phyloP scores from a whole-genome alignment of 2,329 filamentous ascomycete genomes.

The Phyllosticta citrichinensis region DNA sequence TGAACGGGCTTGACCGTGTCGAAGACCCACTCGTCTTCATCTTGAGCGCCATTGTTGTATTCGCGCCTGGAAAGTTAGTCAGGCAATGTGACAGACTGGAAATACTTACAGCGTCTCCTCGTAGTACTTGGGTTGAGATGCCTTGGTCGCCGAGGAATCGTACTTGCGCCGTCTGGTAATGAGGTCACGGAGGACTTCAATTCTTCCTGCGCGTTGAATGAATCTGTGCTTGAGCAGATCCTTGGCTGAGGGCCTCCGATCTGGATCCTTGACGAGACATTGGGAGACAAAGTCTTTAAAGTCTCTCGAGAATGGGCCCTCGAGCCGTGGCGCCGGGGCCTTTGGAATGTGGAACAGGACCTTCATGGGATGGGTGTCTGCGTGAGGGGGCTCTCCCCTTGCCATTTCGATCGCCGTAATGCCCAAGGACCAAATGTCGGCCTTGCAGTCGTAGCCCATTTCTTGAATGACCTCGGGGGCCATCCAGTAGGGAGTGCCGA shows the following conservation, averaged over 20 bases:
- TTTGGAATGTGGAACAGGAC: conserved; percentile 94
- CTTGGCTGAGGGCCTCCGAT: conserved; percentile 71
- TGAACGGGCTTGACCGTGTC: conserved; percentile 72
- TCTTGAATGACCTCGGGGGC: conserved; percentile 97
- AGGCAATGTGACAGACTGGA: neutral
- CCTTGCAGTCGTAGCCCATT: conserved; percentile 94
- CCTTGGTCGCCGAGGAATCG: conserved; percentile 58
- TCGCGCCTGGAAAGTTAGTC: neutral
- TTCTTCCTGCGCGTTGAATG: conserved; percentile 75
- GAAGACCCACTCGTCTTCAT: conserved; percentile 87
- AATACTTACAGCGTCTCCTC: conserved; percentile 68
- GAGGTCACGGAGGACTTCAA: conserved; percentile 78
- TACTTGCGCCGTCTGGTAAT: conserved; percentile 74
- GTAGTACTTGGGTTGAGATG: conserved; percentile 72
- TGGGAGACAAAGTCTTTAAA: conserved; percentile 91
- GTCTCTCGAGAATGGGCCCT: conserved; percentile 75
- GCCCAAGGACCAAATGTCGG: conserved; percentile 93
- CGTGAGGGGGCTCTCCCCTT: conserved; percentile 84
- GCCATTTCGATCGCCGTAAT: conserved; percentile 91
- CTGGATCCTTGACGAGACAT: conserved; percentile 87
- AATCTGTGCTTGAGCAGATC: conserved; percentile 84
- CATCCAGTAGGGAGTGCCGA: conserved; percentile 99
- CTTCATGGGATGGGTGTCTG: conserved; percentile 97
- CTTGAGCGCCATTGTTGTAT: conserved; percentile 35
- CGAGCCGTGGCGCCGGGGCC: conserved; percentile 70